Evolutionary conservation across 2,329 filamentous ascomycete genomes (phyloP), one percentile per base, ranked within the genome.

Genomic region (Ascochyta viciae-villosae): DNA sequence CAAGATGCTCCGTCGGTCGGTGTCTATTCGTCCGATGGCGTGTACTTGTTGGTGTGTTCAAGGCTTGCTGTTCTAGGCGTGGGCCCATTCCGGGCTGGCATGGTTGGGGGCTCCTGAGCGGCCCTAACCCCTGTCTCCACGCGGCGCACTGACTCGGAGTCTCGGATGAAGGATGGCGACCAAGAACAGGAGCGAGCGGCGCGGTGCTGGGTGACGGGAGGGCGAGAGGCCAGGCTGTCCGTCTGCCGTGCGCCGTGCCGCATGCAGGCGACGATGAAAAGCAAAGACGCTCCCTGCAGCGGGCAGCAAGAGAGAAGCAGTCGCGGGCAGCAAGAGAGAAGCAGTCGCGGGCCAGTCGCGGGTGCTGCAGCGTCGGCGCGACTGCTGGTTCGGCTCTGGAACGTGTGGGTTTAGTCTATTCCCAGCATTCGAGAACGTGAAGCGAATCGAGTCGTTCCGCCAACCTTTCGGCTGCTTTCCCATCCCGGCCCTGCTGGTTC

Each of bases 361-460:
- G 53, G 35, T 19, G 37, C 55, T 43, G 49, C 42, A 47, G 38
- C 26, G 41, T 54, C 58, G 65, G 64, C 46, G 33, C 45, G 41
- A 60, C 48, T 41, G 35, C 63, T 62, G 24, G 22, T 65, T 63
- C 58, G 38, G 65, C 53, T 35, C 53, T 63, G 60, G 65, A 50
- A 24, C 34, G 52, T 52, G 42, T 57, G 43, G 19, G 19, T 19
- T 19, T 52, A 65, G 57, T 35, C 53, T 23, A 46, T 53, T 57
- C 57, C 43, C 27, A 46, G 57, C 38, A 46, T 62, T 66, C 57
- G 55, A 66, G 63, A 65, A 65, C 43, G 41, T 37, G 62, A 10
- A 61, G 61, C 46, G 55, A 55, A 45, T 9, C 52, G 44, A 48
- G 53, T 43, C 45, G 50, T 58, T 58, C 50, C 54, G 54, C 40